Evolutionary conservation across 345 rosid species (phyloP).

Genomic region (Hibiscus mutabilis): DNA sequence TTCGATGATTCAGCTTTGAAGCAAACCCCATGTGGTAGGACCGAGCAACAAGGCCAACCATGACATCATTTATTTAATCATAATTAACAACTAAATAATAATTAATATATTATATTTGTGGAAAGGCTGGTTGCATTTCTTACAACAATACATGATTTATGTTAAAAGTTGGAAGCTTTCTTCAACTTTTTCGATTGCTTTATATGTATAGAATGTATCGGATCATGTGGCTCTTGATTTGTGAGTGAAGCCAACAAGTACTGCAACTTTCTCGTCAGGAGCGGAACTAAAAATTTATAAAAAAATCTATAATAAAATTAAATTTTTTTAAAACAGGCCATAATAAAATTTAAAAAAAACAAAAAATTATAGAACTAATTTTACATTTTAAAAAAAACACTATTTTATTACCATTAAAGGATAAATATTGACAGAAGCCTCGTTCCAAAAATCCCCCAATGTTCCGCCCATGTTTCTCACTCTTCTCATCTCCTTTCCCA

Average conservation of each 20-base stretch:
- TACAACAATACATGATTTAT: background rate
- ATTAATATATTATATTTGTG: background rate
- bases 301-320: too few species aligned
- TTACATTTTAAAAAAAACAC: too few species aligned
- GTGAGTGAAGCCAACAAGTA: background rate
- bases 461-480: too few species aligned
- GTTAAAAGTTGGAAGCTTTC: background rate
- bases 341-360: too few species aligned
- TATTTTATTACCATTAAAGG: too few species aligned
- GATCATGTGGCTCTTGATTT: background rate
- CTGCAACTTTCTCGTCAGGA: too few species aligned
- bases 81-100: background rate
- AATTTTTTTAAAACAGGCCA: too few species aligned
- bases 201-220: background rate
- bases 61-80: background rate
- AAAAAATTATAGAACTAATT: too few species aligned
- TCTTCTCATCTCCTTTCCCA: too few species aligned
- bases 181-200: background rate
- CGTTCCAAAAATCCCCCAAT: too few species aligned
- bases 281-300: too few species aligned
- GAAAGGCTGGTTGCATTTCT: background rate
- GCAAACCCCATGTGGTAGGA: slow-evolving; percentile 13
- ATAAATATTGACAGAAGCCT: too few species aligned
- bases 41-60: background rate
- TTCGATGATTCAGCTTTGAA: background rate